phyloP scores from a whole-genome alignment of 306 rosid species.

The Quercus robur region DNA sequence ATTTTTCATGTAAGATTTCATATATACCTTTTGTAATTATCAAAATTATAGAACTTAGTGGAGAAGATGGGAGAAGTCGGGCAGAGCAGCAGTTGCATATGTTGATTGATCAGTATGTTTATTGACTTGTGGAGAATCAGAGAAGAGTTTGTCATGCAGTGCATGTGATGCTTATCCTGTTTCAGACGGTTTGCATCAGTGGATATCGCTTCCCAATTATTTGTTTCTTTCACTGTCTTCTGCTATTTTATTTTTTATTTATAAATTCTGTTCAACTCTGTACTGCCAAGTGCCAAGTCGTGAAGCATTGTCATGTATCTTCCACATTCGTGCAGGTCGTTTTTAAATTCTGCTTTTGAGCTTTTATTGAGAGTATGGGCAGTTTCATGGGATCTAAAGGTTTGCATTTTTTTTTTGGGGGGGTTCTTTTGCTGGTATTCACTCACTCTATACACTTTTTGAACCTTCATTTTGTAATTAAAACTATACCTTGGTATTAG shows the following conservation, averaged over 20 bases:
- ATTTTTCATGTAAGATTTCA: conserved; percentile 5
- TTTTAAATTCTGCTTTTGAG: conserved; percentile 90
- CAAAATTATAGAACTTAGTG: conserved; percentile 47
- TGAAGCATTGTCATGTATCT: conserved; percentile 83
- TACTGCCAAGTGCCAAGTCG: conserved; percentile 95
- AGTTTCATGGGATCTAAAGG: conserved; percentile 86
- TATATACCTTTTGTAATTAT: conserved; percentile 27
- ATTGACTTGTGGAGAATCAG: conserved; percentile 79
- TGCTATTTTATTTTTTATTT: neutral
- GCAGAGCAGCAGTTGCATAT: conserved; percentile 84
- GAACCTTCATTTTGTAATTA: neutral
- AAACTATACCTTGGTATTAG: neutral
- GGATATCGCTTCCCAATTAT: conserved; percentile 45
- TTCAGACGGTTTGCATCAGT: conserved; percentile 74
- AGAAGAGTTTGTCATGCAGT: conserved; percentile 88
- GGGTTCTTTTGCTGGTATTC: conserved; percentile 1
- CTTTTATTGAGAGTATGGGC: conserved; percentile 93
- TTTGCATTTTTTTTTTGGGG: conserved; percentile 20
- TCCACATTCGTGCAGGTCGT: conserved; percentile 93
- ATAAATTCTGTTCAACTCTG: conserved; percentile 27
- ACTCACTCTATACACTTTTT: neutral
- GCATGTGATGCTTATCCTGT: conserved; percentile 89
- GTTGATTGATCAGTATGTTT: conserved; percentile 88
- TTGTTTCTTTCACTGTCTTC: neutral
- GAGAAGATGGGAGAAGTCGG: conserved; percentile 98